phyloP scores from a whole-genome alignment of 225 moss, liverwort and hornwort species.

The Polytrichum formosum region DNA sequence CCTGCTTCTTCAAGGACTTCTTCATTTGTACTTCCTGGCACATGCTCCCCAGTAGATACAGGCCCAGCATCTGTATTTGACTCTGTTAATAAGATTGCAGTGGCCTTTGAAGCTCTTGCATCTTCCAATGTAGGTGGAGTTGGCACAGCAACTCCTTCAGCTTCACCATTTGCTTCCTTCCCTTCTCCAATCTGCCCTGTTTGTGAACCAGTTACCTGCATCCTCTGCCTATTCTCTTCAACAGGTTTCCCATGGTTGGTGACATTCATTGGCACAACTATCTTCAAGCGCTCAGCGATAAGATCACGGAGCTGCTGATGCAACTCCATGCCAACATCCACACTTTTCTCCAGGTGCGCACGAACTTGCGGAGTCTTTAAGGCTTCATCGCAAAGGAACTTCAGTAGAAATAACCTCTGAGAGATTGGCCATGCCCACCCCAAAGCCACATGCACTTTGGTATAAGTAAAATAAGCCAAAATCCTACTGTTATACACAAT shows the following conservation, averaged over 20 bases:
- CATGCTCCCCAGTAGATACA: conserved; percentile 11
- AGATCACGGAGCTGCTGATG: conserved; percentile 72
- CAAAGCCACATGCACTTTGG: conserved; percentile 5
- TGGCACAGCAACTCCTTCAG: conserved; percentile 7
- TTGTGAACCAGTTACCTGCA: conserved; percentile 11
- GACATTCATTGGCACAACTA: conserved; percentile 37
- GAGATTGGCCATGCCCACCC: neutral
- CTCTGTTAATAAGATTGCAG: conserved; percentile 4
- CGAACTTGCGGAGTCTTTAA: conserved; percentile 78
- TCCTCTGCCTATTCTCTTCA: conserved; percentile 31
- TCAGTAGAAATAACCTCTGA: conserved; percentile 74
- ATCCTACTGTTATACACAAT: neutral
- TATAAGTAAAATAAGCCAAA: conserved; percentile 9
- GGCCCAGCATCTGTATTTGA: conserved; percentile 18
- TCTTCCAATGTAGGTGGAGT: conserved; percentile 11
- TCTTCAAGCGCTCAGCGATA: conserved; percentile 68
- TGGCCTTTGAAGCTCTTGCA: conserved; percentile 11
- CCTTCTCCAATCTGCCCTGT: conserved; percentile 21
- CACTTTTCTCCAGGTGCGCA: conserved; percentile 72
- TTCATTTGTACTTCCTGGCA: conserved; percentile 16
- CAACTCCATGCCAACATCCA: conserved; percentile 62
- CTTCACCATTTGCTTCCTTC: conserved; percentile 11
- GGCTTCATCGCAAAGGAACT: conserved; percentile 87
- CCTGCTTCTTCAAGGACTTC: conserved; percentile 21
- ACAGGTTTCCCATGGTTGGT: conserved; percentile 24